phyloP scores from a whole-genome alignment of 2,329 filamentous ascomycete species.

The Fusarium irregulare region DNA sequence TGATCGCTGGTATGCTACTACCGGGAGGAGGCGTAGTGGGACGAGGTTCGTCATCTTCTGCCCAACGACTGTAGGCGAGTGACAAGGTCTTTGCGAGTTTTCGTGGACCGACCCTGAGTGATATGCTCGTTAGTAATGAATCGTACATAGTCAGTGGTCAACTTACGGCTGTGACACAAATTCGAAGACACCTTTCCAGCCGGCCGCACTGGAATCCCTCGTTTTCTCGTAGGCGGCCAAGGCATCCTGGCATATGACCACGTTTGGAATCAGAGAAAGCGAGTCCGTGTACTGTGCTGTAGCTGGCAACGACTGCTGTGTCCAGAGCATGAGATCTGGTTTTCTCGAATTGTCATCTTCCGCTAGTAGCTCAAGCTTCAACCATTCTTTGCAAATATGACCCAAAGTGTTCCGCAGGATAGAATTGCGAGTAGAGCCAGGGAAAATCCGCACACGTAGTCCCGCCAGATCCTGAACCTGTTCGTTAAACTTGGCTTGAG shows the following conservation, averaged over 20 bases:
- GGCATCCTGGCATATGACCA: background rate
- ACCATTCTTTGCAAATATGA: background rate
- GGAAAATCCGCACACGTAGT: background rate
- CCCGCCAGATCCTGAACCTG: background rate
- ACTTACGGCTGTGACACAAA: conserved; percentile 8
- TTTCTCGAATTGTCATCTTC: background rate
- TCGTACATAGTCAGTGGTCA: too few relatives aligned
- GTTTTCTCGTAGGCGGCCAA: background rate
- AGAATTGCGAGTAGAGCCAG: background rate
- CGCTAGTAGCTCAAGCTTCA: background rate
- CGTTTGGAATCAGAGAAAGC: background rate
- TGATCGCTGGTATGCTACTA: background rate
- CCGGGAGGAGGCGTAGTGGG: fast-evolving
- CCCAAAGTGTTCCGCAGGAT: background rate
- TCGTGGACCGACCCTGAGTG: background rate
- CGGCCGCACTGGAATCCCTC: background rate
- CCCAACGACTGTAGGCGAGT: background rate
- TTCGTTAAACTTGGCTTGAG: background rate
- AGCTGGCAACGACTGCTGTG: background rate
- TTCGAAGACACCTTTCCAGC: conserved; percentile 1
- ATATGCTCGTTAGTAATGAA: background rate
- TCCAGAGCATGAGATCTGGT: conserved; percentile 3
- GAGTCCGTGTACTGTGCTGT: background rate
- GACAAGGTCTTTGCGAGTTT: background rate
- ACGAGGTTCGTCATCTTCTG: background rate